Percentiles rank a stretch among this genome's conserved stretches.
Evolutionary conservation across 2,329 filamentous ascomycete species (phyloP).

Genomic region (Alternaria conjuncta): DNA sequence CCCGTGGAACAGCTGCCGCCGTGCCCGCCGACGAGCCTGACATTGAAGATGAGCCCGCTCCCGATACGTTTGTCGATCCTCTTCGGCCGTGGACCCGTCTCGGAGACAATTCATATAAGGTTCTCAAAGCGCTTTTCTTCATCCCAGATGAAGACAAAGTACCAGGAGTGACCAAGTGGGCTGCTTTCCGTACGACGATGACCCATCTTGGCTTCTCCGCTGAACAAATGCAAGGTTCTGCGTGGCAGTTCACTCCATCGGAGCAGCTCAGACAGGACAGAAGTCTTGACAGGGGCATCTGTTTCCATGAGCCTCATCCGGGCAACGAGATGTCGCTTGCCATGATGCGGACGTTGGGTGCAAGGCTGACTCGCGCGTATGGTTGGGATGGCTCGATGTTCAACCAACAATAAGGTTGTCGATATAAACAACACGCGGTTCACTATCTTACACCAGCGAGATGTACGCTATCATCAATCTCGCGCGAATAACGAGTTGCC

Average conservation of each 20-base stretch:
- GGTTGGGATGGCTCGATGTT: constrained; percentile 50
- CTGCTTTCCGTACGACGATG: no score
- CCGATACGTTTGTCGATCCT: not conserved
- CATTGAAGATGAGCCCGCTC: not conserved
- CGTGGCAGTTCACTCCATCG: no score
- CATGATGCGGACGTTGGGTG: constrained; percentile 50
- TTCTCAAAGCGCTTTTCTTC: no score
- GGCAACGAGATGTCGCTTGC: constrained; percentile 57
- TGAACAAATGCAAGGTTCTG: no score
- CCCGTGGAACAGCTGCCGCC: not conserved
- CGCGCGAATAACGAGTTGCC: no score
- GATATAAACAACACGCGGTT: not conserved
- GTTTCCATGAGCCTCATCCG: constrained; percentile 67
- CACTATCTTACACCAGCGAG: no score
- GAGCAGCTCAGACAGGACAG: no score
- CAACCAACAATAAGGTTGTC: not conserved
- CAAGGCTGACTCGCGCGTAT: constrained; percentile 50
- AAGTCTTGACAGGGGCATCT: constrained; percentile 18
- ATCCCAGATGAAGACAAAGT: no score
- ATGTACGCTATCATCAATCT: no score
- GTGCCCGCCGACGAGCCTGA: not conserved
- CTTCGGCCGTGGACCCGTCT: not conserved
- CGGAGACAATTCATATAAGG: not conserved
- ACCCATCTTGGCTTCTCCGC: no score
- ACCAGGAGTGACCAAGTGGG: no score